phyloP scores from a whole-genome alignment of 768 basidiomycete genomes.

The Gymnopilus junonius region DNA sequence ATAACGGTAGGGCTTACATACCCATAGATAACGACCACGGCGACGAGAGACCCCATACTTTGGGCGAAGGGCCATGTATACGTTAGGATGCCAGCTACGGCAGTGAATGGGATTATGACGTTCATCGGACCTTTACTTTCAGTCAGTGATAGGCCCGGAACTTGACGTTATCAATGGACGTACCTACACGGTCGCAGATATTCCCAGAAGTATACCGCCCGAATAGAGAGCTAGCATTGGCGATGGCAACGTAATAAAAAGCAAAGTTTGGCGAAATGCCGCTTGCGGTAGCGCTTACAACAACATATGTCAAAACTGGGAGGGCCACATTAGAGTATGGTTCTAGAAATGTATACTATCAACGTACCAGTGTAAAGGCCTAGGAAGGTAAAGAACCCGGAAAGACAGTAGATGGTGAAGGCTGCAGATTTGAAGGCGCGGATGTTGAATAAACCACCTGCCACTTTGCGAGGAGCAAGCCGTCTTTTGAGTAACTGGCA shows the following conservation, averaged over 20 bases:
- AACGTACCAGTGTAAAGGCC: constrained; percentile 66
- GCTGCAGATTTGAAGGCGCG: constrained; percentile 52
- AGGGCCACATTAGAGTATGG: background rate
- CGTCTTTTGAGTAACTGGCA: constrained; percentile 51
- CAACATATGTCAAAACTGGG: constrained; percentile 69
- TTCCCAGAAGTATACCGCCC: constrained; percentile 61
- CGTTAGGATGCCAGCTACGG: constrained; percentile 61
- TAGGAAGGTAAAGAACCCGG: constrained; percentile 61
- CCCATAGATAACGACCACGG: constrained; percentile 68
- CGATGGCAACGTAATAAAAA: constrained; percentile 69
- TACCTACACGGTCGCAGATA: constrained; percentile 59
- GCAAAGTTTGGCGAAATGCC: constrained; percentile 55
- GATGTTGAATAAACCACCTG: constrained; percentile 63
- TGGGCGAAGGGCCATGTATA: constrained; percentile 72
- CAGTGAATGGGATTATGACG: constrained; percentile 66
- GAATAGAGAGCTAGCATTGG: constrained; percentile 66
- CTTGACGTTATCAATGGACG: constrained; percentile 10
- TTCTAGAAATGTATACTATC: background rate
- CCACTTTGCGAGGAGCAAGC: constrained; percentile 53
- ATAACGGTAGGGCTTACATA: constrained; percentile 29
- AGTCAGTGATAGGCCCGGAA: background rate
- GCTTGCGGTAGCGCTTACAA: constrained; percentile 52
- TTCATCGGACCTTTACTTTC: constrained; percentile 61
- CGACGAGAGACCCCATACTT: constrained; percentile 48
- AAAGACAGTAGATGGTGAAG: constrained; percentile 61